Evolutionary conservation across 2,329 filamentous ascomycete species (phyloP), one percentile per base, ranked within the genome.

Genomic region (Exophiala sideris): DNA sequence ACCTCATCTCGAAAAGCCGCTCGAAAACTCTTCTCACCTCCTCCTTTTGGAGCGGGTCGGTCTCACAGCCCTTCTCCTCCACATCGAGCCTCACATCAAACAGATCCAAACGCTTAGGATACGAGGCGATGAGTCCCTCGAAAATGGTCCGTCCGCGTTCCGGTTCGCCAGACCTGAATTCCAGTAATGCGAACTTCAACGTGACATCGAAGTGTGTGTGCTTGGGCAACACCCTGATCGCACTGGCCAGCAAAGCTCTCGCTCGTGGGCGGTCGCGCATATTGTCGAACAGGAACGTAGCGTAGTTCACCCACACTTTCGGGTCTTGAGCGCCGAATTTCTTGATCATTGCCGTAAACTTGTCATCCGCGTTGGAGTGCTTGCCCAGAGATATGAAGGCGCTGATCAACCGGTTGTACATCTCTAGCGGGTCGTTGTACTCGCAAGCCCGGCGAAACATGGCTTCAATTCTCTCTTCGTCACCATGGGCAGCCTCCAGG

Each of bases 101-200:
- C 48, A 97, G 77, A 68, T 96, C 91, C 56, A 90, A 84, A 70
- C 90, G 89, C 77, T 95, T 95, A 42, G 91, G 89, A 76, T 87
- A 96, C 3, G 87, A 86, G 34, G 84, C 82, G 6, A 99, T 79
- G 7, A 99, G 79, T 36, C 87, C 88, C 71, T 96, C 92, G 65
- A 97, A 97, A 67, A 97, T 86, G 21, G 95, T 99, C 14, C 95
- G 87, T 8, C 94, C 94, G 54, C 89, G 88, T 74, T 99, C 95
- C 2, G 90, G 78, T 64, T 95, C 89, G 50, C 91, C 91, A 65
- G 88, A 92, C 61, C 85, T 87, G 80, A 95, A 99, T 72, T 99
- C 94, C 18, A 99, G 82, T 14, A 89, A 87, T 0, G 88, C 94
- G 68, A 99, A 96, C 63, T 92, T 91, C 64, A 87, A 83, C 52